phyloP scores from a whole-genome alignment of 768 basidiomycete species.

The Pulveroboletus sp. region DNA sequence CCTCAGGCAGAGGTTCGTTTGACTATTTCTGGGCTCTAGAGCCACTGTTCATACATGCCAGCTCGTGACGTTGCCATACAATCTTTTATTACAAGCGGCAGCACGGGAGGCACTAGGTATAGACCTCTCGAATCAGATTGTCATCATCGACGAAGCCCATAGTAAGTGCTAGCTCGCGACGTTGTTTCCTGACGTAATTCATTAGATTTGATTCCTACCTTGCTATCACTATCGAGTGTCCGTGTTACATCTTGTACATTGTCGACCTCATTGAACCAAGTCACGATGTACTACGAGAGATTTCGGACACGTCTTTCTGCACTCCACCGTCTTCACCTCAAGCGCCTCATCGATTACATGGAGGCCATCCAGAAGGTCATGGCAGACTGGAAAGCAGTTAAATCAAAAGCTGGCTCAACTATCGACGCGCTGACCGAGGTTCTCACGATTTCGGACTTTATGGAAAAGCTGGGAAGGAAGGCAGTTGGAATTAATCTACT shows the following conservation, averaged over 20 bases:
- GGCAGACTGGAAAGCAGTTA: conserved; percentile 43
- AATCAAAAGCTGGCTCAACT: conserved; percentile 10
- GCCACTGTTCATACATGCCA: conserved; percentile 25
- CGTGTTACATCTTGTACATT: conserved; percentile 56
- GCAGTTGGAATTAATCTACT: conserved; percentile 76
- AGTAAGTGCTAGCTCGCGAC: conserved; percentile 49
- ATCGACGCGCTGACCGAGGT: conserved; percentile 45
- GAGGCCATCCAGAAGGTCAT: conserved; percentile 60
- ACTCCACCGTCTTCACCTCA: conserved; percentile 70
- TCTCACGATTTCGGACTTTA: conserved; percentile 62
- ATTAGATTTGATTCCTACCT: conserved; percentile 81
- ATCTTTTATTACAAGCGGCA: conserved; percentile 76
- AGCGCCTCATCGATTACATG: conserved; percentile 71
- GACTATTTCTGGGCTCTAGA: not conserved
- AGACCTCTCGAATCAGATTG: conserved; percentile 74
- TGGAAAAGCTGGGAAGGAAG: conserved; percentile 60
- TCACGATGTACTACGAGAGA: conserved; percentile 67
- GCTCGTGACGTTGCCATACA: conserved; percentile 93
- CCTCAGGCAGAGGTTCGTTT: conserved; percentile 77
- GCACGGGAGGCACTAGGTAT: conserved; percentile 88
- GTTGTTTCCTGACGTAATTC: conserved; percentile 1
- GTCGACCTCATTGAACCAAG: conserved; percentile 62
- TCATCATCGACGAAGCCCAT: conserved; percentile 95
- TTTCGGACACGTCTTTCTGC: conserved; percentile 77
- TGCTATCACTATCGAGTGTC: conserved; percentile 80